Evolutionary conservation across 176 grass and related monocot genomes (phyloP).

Genomic region (Saccharum spontaneum): DNA sequence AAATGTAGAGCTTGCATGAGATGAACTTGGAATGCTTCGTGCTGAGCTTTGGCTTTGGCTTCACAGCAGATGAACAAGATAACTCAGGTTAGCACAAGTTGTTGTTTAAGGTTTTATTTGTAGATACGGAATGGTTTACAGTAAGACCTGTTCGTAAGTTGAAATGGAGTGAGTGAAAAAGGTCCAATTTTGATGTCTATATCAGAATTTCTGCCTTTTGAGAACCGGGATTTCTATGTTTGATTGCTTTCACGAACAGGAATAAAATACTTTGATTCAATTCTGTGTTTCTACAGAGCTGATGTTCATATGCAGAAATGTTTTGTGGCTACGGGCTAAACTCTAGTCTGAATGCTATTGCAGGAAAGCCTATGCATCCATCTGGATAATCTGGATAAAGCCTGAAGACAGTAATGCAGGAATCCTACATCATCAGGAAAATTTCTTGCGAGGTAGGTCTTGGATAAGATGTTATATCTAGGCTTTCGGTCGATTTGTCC

Average conservation of each 20-base stretch:
- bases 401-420: not conserved
- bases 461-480: not conserved
- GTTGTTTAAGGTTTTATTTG: not conserved
- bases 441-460: not conserved
- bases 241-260: not conserved
- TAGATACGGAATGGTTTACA: not conserved
- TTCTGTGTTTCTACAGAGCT: not conserved
- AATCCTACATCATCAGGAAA: not conserved
- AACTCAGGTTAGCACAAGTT: not conserved
- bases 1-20: constrained; percentile 84
- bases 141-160: no score
- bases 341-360: not conserved
- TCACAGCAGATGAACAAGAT: not conserved
- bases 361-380: not conserved
- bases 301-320: not conserved
- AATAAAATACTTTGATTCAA: not conserved
- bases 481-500: not conserved
- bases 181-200: not conserved
- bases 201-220: not conserved
- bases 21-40: constrained; percentile 39
- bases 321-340: not conserved
- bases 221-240: not conserved
- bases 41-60: constrained; percentile 20
- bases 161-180: no score
- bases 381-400: not conserved